phyloP scores from a whole-genome alignment of 2,329 filamentous ascomycete genomes.

The Nemania serpens region DNA sequence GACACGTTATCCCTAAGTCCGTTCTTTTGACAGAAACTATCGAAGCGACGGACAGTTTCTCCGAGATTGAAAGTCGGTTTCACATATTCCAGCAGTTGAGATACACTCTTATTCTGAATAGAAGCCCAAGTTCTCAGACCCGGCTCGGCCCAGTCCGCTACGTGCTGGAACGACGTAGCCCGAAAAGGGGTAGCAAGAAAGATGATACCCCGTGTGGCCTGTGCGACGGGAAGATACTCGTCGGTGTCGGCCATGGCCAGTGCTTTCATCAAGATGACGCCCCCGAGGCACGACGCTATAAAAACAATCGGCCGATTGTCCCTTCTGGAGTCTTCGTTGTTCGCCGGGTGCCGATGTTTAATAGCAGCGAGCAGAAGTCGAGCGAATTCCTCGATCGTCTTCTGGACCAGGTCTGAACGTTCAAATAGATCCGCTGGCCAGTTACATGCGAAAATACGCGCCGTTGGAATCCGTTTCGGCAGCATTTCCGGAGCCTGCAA shows the following conservation, averaged over 20 bases:
- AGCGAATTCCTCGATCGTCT: conserved; percentile 1
- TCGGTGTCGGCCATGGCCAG: neutral
- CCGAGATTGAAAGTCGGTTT: neutral
- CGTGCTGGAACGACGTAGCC: neutral
- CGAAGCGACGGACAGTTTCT: neutral
- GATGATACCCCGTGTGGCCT: neutral
- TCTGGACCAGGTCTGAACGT: neutral
- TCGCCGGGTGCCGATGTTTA: neutral
- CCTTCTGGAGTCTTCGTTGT: neutral
- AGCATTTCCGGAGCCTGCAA: conserved; percentile 4
- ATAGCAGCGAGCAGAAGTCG: neutral
- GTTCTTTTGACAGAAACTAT: neutral
- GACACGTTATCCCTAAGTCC: neutral
- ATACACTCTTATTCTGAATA: neutral
- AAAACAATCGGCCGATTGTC: conserved; percentile 1
- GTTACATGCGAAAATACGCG: conserved; percentile 8
- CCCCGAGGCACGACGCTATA: conserved; percentile 12
- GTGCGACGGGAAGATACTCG: neutral
- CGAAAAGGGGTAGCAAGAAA: conserved; percentile 12
- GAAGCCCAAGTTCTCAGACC: neutral
- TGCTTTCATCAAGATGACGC: conserved; percentile 1
- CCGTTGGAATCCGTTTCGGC: neutral
- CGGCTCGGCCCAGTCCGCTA: neutral
- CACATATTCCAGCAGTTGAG: neutral
- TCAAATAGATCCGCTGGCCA: conserved; percentile 1